Conservation (phyloP, 805 yeast species). For the Barnettozyma salicaria region DNA sequence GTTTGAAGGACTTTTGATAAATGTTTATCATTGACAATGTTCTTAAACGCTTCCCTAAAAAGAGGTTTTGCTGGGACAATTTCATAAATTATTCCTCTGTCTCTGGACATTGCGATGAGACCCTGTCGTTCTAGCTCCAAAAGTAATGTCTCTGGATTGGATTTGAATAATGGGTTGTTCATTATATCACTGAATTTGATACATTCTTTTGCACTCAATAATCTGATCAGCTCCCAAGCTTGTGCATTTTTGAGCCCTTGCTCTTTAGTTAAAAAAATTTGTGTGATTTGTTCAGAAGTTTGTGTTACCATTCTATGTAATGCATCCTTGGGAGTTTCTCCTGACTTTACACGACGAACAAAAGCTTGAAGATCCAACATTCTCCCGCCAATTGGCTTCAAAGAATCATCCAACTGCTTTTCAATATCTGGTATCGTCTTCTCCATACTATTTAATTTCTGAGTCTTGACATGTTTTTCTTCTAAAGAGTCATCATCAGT, state of each 20-base stretch:
- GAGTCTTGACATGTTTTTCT: constrained; percentile 23
- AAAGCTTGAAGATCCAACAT: constrained; percentile 90
- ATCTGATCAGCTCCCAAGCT: constrained; percentile 77
- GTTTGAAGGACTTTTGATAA: constrained; percentile 60
- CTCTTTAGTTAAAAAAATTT: constrained; percentile 54
- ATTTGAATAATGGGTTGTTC: constrained; percentile 53
- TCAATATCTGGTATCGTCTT: constrained; percentile 17
- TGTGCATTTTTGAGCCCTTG: constrained; percentile 68
- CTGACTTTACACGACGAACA: constrained; percentile 79
- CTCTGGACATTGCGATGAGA: constrained; percentile 62
- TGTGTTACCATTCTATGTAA: constrained; percentile 73
- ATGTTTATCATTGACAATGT: constrained; percentile 51
- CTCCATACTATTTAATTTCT: constrained; percentile 8
- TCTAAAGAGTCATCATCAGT: constrained; percentile 13
- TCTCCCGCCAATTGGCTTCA: constrained; percentile 87
- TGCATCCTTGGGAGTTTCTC: constrained; percentile 78
- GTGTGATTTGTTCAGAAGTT: constrained; percentile 83
- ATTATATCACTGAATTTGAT: constrained; percentile 48
- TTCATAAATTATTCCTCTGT: constrained; percentile 64
- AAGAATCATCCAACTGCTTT: constrained; percentile 44
- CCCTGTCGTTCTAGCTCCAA: constrained; percentile 75
- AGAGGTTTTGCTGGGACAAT: constrained; percentile 82
- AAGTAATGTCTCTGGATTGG: constrained; percentile 49
- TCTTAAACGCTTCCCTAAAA: constrained; percentile 70
- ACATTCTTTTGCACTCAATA: constrained; percentile 44